Conservation (phyloP, 1,284 basidiomycete species). For the Ustilago crameri region DNA sequence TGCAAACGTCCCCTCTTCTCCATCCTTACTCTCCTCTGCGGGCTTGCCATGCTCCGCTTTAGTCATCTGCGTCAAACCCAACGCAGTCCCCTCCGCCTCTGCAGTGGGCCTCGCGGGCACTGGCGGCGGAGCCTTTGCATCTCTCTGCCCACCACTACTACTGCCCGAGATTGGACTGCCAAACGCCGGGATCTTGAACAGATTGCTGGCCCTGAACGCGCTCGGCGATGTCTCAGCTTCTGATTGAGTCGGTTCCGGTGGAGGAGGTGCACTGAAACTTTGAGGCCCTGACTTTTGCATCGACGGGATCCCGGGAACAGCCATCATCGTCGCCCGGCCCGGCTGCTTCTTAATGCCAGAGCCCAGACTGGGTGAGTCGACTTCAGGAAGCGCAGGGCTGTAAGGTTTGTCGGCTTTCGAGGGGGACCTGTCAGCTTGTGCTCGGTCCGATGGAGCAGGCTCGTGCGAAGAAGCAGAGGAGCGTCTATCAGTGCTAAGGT, state of each 20-base stretch:
- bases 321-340: conserved; percentile 59
- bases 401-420: conserved; percentile 10
- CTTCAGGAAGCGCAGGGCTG: conserved; percentile 1
- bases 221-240: conserved; percentile 29
- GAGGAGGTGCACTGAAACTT: conserved; percentile 53
- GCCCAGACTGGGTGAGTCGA: conserved; percentile 18
- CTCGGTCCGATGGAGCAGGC: neutral
- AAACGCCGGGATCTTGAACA: conserved; percentile 48
- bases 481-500: too few relatives aligned
- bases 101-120: conserved; percentile 8
- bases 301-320: conserved; percentile 58
- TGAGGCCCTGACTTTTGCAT: conserved; percentile 55
- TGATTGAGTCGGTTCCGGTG: conserved; percentile 4
- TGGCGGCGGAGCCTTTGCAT: conserved; percentile 5
- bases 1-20: conserved; percentile 11
- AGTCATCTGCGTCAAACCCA: conserved; percentile 24
- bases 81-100: neutral
- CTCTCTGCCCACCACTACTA: neutral
- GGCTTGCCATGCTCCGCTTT: neutral
- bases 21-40: neutral
- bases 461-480: neutral
- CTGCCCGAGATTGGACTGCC: conserved; percentile 26
- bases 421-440: conserved; percentile 4
- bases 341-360: conserved; percentile 57
- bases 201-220: conserved; percentile 27